Evolutionary conservation across 176 grass and related monocot species (phyloP), one percentile per base, ranked within the genome.

Genomic region (Neostapfia colusana): DNA sequence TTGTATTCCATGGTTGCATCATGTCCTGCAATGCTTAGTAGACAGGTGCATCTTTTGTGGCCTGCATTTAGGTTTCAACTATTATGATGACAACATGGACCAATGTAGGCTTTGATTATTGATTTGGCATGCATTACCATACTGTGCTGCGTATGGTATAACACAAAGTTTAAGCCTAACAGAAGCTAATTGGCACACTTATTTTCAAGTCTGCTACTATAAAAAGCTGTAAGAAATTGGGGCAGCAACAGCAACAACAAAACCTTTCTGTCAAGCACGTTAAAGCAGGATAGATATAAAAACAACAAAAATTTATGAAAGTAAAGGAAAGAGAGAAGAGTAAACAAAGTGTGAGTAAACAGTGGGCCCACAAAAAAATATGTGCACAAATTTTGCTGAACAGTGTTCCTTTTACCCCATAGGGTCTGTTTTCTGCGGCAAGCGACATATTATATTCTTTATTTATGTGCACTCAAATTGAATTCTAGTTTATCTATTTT

Each of bases 31-130:
- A 43, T 77, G 24, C 27, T 41, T 24, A 51, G 65, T 37, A 1
- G 28, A 25, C 38, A 60, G 50, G 48, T 61, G 62, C 25, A 64
- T 72, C 57, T 15, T 35, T 16, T 58, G 10, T 55, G 51, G 59
- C n/a, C 46, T 24, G 37, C 15, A 18, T 73, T 73, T 73, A 46
- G 34, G 36, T 81, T 73, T 81, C 21, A 81, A 35, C 49, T 65
- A 46, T 56, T 34, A 35, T 74, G 34, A 12, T 14, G 20, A 57
- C 18, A 9, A 56, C 12, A 37, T 31, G 51, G 45, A 35, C 6
- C 18, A 10, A 3, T 65, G 26, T 74, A 75, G 20, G 38, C 67
- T 66, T 34, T 55, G n/a, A 38, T 10, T 35, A 66, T 74, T 55
- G 38, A 35, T 49, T 28, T 31, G 20, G 36, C 18, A 43, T 84